phyloP scores from a whole-genome alignment of 2,329 filamentous ascomycete species.

The Nothopassalora personata region DNA sequence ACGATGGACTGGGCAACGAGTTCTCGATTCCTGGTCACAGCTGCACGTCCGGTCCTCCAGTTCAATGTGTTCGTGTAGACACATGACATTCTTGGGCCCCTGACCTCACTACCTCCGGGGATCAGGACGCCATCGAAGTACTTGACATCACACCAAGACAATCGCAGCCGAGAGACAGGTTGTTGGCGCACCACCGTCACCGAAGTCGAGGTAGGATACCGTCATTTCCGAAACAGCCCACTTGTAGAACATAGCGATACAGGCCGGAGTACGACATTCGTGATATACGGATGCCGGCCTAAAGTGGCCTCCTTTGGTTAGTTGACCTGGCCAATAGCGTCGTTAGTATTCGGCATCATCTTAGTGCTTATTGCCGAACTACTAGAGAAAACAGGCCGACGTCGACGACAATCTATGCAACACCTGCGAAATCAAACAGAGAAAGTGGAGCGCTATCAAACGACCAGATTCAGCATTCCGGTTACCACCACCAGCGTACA shows the following conservation, averaged over 20 bases:
- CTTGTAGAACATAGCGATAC: conserved; percentile 59
- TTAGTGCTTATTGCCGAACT: too few relatives aligned
- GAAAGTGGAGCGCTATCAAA: too few relatives aligned
- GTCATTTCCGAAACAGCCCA: conserved; percentile 63
- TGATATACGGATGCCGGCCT: conserved; percentile 35
- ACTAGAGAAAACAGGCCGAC: too few relatives aligned
- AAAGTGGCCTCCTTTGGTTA: too few relatives aligned
- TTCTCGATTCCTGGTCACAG: conserved; percentile 57
- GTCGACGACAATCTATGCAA: too few relatives aligned
- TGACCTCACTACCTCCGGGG: conserved; percentile 50
- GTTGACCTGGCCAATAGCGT: too few relatives aligned
- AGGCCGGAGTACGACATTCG: conserved; percentile 60
- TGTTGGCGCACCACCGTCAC: conserved; percentile 65
- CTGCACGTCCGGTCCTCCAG: conserved; percentile 57
- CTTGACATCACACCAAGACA: conserved; percentile 51
- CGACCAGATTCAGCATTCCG: too few relatives aligned
- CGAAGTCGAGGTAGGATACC: conserved; percentile 61
- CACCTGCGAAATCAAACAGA: too few relatives aligned
- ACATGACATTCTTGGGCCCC: conserved; percentile 56
- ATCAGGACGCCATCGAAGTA: conserved; percentile 58
- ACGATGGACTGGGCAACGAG: conserved; percentile 64
- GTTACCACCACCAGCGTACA: too few relatives aligned
- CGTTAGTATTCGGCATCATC: too few relatives aligned
- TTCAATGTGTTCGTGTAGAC: conserved; percentile 67
- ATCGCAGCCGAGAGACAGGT: conserved; percentile 62